Evolutionary conservation across 2,329 filamentous ascomycete species (phyloP).

Genomic region (Proliferodiscus dingleyae): DNA sequence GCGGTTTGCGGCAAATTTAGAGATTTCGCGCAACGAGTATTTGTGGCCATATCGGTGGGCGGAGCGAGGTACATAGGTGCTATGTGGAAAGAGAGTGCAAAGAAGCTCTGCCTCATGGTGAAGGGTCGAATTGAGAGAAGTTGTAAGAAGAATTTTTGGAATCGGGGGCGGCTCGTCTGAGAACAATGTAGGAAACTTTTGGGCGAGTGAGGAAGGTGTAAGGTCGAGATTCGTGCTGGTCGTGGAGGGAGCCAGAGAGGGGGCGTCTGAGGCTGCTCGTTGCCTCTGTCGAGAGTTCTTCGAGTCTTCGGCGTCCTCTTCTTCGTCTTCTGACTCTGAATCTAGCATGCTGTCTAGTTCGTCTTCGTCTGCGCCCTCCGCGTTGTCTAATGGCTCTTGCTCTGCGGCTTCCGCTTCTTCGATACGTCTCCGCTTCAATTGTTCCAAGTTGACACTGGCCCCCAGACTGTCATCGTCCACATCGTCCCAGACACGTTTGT

Average conservation of each 20-base stretch:
- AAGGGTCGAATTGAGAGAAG: constrained; percentile 80
- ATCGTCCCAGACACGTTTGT: constrained; percentile 87
- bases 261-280: constrained; percentile 35
- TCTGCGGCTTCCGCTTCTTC: constrained; percentile 44
- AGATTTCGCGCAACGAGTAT: constrained; percentile 88
- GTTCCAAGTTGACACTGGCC: constrained; percentile 50
- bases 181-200: constrained; percentile 60
- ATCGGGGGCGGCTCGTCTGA: constrained; percentile 51
- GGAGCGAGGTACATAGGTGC: constrained; percentile 78
- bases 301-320: constrained; percentile 37
- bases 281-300: constrained; percentile 35
- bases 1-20: constrained; percentile 74
- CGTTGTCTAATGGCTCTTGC: constrained; percentile 37
- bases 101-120: constrained; percentile 78
- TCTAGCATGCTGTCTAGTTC: constrained; percentile 77
- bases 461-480: constrained; percentile 57
- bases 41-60: constrained; percentile 82
- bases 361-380: constrained; percentile 44
- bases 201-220: constrained; percentile 53
- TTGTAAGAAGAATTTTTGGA: constrained; percentile 90
- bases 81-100: constrained; percentile 74
- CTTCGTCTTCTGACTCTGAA: constrained; percentile 41
- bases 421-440: constrained; percentile 52
- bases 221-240: constrained; percentile 61
- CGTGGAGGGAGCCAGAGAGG: constrained; percentile 51